Conservation (phyloP, 1,139 yeast species). For the Candida pseudoviswanathii region DNA sequence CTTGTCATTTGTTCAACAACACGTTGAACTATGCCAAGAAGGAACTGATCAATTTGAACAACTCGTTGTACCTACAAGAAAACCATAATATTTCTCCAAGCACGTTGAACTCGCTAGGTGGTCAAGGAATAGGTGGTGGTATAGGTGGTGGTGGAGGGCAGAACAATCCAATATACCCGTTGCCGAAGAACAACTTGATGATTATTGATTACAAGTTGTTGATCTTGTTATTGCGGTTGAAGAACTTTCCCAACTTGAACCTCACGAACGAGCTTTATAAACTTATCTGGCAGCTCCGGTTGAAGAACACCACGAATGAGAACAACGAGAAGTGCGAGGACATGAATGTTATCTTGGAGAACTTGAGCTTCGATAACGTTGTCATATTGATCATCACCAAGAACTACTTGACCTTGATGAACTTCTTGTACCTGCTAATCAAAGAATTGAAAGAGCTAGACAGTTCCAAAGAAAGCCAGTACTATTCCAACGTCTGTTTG, state of each 20-base stretch:
- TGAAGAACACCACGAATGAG: slow-evolving; percentile 16
- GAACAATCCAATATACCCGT: slow-evolving; percentile 30
- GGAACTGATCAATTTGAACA: slow-evolving; percentile 43
- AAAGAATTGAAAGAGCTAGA: slow-evolving; percentile 16
- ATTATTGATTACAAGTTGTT: slow-evolving; percentile 27
- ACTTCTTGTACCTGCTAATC: slow-evolving; percentile 27
- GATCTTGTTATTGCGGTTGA: slow-evolving; percentile 34
- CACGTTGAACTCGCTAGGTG: not conserved
- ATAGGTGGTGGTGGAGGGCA: not conserved
- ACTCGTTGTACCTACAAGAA: slow-evolving; percentile 37
- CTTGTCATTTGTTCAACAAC: slow-evolving; percentile 32
- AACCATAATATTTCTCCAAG: slow-evolving; percentile 21
- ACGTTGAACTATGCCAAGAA: slow-evolving; percentile 34
- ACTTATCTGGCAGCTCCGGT: slow-evolving; percentile 39
- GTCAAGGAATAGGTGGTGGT: not conserved
- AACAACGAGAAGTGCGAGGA: not conserved
- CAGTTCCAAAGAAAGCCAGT: slow-evolving; percentile 9
- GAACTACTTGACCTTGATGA: slow-evolving; percentile 30
- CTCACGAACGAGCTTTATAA: slow-evolving; percentile 44
- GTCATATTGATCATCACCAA: slow-evolving; percentile 35
- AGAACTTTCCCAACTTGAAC: slow-evolving; percentile 39
- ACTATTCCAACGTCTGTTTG: slow-evolving; percentile 24
- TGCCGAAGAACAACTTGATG: slow-evolving; percentile 34
- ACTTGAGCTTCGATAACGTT: slow-evolving; percentile 37
- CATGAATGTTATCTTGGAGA: slow-evolving; percentile 21